Evolutionary conservation across 192 early-diverging fungal genomes (phyloP).

Genomic region (Umbelopsis ramanniana): DNA sequence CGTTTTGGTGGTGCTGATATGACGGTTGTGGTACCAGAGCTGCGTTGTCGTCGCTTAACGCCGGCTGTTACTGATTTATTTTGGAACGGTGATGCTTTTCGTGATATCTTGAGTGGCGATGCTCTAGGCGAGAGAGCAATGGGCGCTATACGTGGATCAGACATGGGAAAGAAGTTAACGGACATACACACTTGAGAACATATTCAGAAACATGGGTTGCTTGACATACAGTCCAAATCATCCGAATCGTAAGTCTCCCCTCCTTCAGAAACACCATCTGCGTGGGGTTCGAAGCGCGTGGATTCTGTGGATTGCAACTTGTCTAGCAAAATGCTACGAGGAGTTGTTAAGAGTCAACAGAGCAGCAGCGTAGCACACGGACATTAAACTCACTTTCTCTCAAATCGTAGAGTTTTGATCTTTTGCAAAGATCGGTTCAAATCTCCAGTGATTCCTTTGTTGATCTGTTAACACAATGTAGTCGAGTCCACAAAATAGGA

Average conservation of each 20-base stretch:
- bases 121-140: background rate
- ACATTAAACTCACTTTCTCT: constrained; percentile 19
- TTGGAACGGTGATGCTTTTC: background rate
- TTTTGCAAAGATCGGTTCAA: constrained; percentile 6
- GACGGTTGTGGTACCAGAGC: background rate
- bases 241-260: background rate
- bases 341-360: background rate
- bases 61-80: background rate
- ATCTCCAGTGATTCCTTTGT: constrained; percentile 6
- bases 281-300: background rate
- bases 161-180: background rate
- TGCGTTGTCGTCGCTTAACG: background rate
- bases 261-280: constrained; percentile 2
- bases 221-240: background rate
- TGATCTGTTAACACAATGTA: background rate
- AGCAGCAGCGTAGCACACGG: background rate
- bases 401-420: constrained; percentile 18
- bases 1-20: constrained; percentile 13
- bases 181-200: background rate
- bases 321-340: constrained; percentile 12
- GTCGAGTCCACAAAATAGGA: background rate
- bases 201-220: too few species aligned
- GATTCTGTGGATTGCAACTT: constrained; percentile 10
- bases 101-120: background rate
- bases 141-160: background rate